Evolutionary conservation across 2,329 filamentous ascomycete genomes (phyloP).

Genomic region (Diplocarpon rosae): DNA sequence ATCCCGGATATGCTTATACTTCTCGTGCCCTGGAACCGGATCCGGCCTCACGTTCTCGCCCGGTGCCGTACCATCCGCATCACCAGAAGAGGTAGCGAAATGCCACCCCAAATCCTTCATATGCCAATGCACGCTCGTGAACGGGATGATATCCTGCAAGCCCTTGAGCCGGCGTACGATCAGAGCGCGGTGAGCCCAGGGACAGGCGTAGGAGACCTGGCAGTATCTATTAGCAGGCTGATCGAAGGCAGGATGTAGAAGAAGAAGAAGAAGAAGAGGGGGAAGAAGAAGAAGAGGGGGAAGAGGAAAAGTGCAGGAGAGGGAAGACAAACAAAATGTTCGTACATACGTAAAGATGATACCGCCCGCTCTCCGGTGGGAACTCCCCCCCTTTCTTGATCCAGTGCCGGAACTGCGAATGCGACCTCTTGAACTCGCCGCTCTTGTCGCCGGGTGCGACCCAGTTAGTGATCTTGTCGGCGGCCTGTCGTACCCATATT

Average conservation of each 20-base stretch:
- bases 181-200: conserved; percentile 73
- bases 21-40: conserved; percentile 48
- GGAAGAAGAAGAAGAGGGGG: conserved; percentile 79
- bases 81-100: conserved; percentile 39
- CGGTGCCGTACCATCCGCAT: conserved; percentile 38
- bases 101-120: conserved; percentile 58
- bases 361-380: conserved; percentile 71
- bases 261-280: conserved; percentile 34
- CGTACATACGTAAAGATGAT: conserved; percentile 76
- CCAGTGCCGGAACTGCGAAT: conserved; percentile 65
- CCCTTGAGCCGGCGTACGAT: conserved; percentile 88
- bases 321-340: conserved; percentile 78
- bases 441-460: conserved; percentile 64
- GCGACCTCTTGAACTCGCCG: conserved; percentile 88
- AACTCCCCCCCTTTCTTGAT: conserved; percentile 55
- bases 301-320: conserved; percentile 35
- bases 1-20: conserved; percentile 54
- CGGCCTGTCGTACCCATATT: conserved; percentile 5
- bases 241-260: no score
- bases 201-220: conserved; percentile 36
- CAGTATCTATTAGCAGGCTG: conserved; percentile 54
- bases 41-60: conserved; percentile 55
- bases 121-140: conserved; percentile 41
- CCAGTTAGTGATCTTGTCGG: conserved; percentile 66
- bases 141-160: conserved; percentile 68